Percentiles rank a stretch among this genome's conserved stretches.
phyloP scores from a whole-genome alignment of 495 filamentous ascomycete species.

The Letharia columbiana region DNA sequence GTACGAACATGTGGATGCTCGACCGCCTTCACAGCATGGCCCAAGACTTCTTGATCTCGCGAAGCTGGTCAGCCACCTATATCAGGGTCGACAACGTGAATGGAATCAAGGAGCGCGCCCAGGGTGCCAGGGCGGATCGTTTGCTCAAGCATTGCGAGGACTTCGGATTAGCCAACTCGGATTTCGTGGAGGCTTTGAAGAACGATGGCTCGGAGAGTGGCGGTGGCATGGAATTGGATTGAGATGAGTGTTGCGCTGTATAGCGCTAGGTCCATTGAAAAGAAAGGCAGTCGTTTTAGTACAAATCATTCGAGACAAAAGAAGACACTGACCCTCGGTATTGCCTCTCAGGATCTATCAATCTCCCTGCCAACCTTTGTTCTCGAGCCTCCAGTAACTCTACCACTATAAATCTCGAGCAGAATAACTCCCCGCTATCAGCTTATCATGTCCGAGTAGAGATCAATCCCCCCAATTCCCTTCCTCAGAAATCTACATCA shows the following conservation, averaged over 20 bases:
- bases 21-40: constrained; percentile 5
- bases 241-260: background rate
- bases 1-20: constrained; percentile 19
- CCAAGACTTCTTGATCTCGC: constrained; percentile 14
- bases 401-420: too few relatives aligned
- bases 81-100: constrained; percentile 20
- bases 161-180: constrained; percentile 13
- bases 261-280: too few relatives aligned
- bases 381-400: too few relatives aligned
- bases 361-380: too few relatives aligned
- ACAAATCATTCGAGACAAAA: too few relatives aligned
- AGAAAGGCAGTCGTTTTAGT: too few relatives aligned
- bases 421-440: too few relatives aligned
- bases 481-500: too few relatives aligned
- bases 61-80: constrained; percentile 6
- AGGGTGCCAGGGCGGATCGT: constrained; percentile 7
- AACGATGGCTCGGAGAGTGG: background rate
- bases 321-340: too few relatives aligned
- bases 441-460: too few relatives aligned
- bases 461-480: too few relatives aligned
- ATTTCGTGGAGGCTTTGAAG: constrained; percentile 1
- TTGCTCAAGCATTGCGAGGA: constrained; percentile 16
- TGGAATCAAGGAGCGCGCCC: constrained; percentile 12
- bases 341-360: too few relatives aligned
- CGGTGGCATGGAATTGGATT: background rate